Percentiles rank a stretch among this genome's conserved stretches.
phyloP scores from a whole-genome alignment of 345 rosid species.

The Dimocarpus longan region DNA sequence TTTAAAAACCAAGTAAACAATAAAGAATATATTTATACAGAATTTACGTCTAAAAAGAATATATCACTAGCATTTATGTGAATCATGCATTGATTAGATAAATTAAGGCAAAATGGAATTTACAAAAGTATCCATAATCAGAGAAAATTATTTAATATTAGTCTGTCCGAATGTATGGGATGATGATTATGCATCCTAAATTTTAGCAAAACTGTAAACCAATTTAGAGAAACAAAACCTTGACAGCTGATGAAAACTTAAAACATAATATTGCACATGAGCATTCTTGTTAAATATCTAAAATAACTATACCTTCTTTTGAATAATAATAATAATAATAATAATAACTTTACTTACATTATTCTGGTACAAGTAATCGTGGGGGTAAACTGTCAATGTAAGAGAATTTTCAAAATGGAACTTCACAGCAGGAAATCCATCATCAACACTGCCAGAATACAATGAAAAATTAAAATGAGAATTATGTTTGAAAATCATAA shows the following conservation, averaged over 20 bases:
- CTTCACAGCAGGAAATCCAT: conserved; percentile 67
- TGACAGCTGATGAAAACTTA: background rate
- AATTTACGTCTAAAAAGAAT: background rate
- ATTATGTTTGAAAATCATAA: conserved; percentile 1
- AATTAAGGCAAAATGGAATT: background rate
- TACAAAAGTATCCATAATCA: background rate
- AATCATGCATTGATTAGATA: background rate
- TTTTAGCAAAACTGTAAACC: background rate
- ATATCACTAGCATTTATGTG: background rate
- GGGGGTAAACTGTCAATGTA: conserved; percentile 55
- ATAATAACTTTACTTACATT: conserved; percentile 45
- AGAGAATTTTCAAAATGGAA: conserved; percentile 70
- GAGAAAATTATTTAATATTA: background rate
- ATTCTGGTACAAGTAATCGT: conserved; percentile 66
- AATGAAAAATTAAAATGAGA: conserved; percentile 3
- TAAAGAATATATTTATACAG: background rate
- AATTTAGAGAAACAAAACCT: background rate
- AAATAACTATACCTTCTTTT: conserved; percentile 23
- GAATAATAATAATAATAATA: no score
- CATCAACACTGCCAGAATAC: conserved; percentile 55
- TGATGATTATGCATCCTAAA: no score
- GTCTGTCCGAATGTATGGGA: background rate
- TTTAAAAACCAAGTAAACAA: background rate
- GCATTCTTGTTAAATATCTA: background rate
- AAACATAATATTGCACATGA: conserved; percentile 1